Percentiles rank a stretch among this genome's conserved stretches.
phyloP scores from a whole-genome alignment of 768 basidiomycete genomes.

The Pleurotus tuber-regium region DNA sequence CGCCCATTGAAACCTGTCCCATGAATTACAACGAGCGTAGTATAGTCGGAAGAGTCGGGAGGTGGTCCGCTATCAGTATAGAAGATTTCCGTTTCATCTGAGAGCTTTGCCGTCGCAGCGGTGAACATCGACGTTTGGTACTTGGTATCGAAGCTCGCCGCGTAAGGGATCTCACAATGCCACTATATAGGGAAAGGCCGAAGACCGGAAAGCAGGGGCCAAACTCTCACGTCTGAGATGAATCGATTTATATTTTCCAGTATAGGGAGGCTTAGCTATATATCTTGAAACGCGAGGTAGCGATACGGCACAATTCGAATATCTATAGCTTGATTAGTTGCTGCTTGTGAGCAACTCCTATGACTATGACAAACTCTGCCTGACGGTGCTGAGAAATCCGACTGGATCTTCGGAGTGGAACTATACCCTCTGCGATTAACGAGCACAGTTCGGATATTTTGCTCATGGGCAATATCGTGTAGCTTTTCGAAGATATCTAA shows the following conservation, averaged over 20 bases:
- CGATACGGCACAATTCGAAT: too few species aligned
- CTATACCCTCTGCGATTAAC: conserved; percentile 10
- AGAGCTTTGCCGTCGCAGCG: not conserved
- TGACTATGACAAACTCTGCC: not conserved
- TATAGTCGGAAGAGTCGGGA: conserved; percentile 27
- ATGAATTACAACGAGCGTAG: conserved; percentile 32
- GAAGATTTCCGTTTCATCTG: conserved; percentile 22
- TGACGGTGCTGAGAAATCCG: too few species aligned
- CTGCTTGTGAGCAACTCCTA: not conserved
- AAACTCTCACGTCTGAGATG: too few species aligned
- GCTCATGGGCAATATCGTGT: conserved; percentile 16
- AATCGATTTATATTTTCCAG: too few species aligned
- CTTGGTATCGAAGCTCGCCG: not conserved
- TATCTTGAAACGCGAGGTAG: too few species aligned
- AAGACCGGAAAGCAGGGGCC: too few species aligned
- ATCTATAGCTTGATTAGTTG: too few species aligned
- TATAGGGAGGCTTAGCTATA: too few species aligned
- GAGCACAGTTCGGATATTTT: conserved; percentile 4
- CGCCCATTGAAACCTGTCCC: conserved; percentile 32
- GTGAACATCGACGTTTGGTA: not conserved
- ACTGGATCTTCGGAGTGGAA: too few species aligned
- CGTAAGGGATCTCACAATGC: too few species aligned
- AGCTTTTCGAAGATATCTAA: conserved; percentile 18
- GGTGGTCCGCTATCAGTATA: conserved; percentile 34
- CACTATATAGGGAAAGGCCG: too few species aligned